phyloP scores from a whole-genome alignment of 2,329 filamentous ascomycete genomes.

The Penicillium sp. region DNA sequence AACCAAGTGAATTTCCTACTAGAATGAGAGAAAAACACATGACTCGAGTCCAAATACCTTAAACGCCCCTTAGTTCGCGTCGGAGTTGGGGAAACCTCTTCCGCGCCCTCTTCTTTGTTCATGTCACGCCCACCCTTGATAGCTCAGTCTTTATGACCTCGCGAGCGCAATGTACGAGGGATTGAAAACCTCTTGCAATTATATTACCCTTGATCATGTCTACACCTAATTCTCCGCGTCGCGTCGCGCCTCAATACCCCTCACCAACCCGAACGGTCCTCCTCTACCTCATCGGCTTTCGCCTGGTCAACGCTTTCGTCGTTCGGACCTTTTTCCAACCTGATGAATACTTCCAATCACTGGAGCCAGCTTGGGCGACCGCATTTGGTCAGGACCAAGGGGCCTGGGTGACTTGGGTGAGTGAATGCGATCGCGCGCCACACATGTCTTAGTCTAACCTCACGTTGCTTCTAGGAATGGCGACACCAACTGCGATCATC shows the following conservation, averaged over 20 bases:
- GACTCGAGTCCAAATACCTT: background rate
- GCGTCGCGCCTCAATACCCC: conserved; percentile 11
- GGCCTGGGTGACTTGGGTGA: conserved; percentile 95
- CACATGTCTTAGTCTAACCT: conserved; percentile 6
- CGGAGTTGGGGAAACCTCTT: background rate
- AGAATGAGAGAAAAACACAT: background rate
- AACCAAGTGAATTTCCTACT: background rate
- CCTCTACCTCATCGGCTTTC: conserved; percentile 58
- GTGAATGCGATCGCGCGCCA: conserved; percentile 27
- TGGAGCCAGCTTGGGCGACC: conserved; percentile 89
- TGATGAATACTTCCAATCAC: conserved; percentile 93
- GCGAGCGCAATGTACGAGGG: conserved; percentile 3
- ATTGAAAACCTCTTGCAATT: background rate
- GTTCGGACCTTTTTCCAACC: conserved; percentile 94
- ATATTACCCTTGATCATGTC: conserved; percentile 6
- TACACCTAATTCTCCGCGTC: conserved; percentile 9
- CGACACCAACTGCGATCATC: conserved; percentile 80
- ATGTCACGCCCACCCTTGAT: background rate
- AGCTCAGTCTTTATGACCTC: background rate
- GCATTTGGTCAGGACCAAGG: conserved; percentile 73
- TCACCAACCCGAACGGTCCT: conserved; percentile 29
- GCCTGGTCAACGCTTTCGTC: conserved; percentile 73
- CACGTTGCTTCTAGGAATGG: conserved; percentile 70
- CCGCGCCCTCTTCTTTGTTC: conserved; percentile 1
- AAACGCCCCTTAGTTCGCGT: background rate